These are phyloP conservation scores for Lagenidium sp. DNA, from an alignment of 352 stramenopile genomes.

Conservation along the genomic window DNA sequence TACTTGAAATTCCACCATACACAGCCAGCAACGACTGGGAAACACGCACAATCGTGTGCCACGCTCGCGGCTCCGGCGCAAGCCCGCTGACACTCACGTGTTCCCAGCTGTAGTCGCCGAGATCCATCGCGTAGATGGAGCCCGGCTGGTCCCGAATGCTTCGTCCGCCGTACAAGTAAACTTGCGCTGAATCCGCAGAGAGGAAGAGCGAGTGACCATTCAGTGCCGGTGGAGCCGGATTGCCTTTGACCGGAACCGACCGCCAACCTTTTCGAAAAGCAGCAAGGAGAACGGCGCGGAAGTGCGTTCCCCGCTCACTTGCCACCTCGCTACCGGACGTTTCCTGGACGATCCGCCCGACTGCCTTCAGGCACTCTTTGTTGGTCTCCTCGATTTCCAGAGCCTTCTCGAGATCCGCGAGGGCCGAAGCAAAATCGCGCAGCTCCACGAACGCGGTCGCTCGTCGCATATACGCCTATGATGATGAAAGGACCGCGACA, in stretches of 20 bases:
- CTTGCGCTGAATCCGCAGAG: slow-evolving; percentile 13
- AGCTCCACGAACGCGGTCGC: slow-evolving; percentile 30
- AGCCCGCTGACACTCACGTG: slow-evolving; percentile 13
- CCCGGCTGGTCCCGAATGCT: slow-evolving; percentile 50
- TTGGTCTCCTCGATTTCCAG: slow-evolving; percentile 40
- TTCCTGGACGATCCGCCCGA: slow-evolving; percentile 17
- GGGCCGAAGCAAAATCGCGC: slow-evolving; percentile 12
- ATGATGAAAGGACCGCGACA: too few relatives aligned
- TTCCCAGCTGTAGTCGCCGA: slow-evolving; percentile 42
- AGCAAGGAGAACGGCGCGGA: slow-evolving; percentile 21
- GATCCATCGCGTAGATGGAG: slow-evolving; percentile 34
- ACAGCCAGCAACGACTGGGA: slow-evolving; percentile 18
- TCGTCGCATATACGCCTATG: slow-evolving; percentile 46
- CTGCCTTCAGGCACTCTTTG: slow-evolving; percentile 32
- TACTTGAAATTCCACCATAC: slow-evolving; percentile 52
- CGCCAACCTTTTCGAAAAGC: slow-evolving; percentile 38
- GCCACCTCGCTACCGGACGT: too few relatives aligned
- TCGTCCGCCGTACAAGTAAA: slow-evolving; percentile 40
- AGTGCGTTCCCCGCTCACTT: slow-evolving; percentile 12
- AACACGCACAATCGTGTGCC: slow-evolving; percentile 39
- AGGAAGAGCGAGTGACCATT: slow-evolving; percentile 61
- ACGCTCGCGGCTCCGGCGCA: slow-evolving; percentile 36
- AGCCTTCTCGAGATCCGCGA: slow-evolving; percentile 32
- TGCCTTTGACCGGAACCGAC: slow-evolving; percentile 33
- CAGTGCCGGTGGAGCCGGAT: slow-evolving; percentile 47